Percentiles rank a stretch among this genome's conserved stretches.
phyloP scores from a whole-genome alignment of 2,329 filamentous ascomycete species.

The Fusarium oxysporum region DNA sequence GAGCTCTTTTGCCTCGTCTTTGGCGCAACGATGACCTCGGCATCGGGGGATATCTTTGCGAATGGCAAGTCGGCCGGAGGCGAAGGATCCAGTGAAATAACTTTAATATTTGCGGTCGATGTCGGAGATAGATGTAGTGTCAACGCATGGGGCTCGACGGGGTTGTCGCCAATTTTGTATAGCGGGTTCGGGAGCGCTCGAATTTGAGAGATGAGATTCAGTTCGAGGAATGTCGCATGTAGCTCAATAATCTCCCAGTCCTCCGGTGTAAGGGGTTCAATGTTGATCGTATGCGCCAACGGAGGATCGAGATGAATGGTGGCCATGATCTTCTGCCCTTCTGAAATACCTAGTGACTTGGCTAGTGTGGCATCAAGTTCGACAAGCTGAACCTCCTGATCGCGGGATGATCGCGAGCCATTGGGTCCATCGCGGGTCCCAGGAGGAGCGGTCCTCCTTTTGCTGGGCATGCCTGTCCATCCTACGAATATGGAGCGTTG shows the following conservation, averaged over 20 bases:
- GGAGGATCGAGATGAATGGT: slow-evolving; percentile 90
- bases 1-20: slow-evolving; percentile 82
- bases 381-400: slow-evolving; percentile 81
- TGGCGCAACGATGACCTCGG: slow-evolving; percentile 96
- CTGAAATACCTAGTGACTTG: slow-evolving; percentile 77
- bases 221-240: slow-evolving; percentile 93
- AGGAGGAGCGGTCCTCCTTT: slow-evolving; percentile 79
- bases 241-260: slow-evolving; percentile 99
- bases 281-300: slow-evolving; percentile 92
- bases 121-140: slow-evolving; percentile 95
- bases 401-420: slow-evolving; percentile 68
- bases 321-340: slow-evolving; percentile 81
- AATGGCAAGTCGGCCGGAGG: slow-evolving; percentile 78
- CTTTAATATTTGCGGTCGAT: slow-evolving; percentile 90
- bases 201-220: slow-evolving; percentile 93
- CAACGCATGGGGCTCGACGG: slow-evolving; percentile 77
- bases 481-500: slow-evolving; percentile 85
- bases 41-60: slow-evolving; percentile 91
- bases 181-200: slow-evolving; percentile 90
- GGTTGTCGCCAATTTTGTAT: slow-evolving; percentile 64
- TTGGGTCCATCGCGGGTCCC: slow-evolving; percentile 80
- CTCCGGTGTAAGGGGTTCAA: slow-evolving; percentile 92
- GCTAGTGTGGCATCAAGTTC: slow-evolving; percentile 91
- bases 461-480: slow-evolving; percentile 98
- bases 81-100: slow-evolving; percentile 84